Evolutionary conservation across 2,329 filamentous ascomycete species (phyloP).

Genomic region (Verticillium nubilum): DNA sequence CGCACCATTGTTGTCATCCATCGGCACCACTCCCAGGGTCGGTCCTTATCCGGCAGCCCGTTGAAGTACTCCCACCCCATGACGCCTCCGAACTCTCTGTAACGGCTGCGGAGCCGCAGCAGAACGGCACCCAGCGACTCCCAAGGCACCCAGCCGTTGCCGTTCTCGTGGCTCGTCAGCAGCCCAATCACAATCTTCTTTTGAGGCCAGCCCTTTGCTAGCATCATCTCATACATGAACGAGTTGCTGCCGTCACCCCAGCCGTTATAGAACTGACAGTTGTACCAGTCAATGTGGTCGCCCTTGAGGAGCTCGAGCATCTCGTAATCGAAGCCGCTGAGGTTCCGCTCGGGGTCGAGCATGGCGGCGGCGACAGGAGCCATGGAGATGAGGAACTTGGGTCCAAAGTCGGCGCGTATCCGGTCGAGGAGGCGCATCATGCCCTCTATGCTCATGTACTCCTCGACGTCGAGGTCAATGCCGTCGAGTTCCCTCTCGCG

Average conservation of each 20-base stretch:
- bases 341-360: slow-evolving; percentile 48
- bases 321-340: slow-evolving; percentile 79
- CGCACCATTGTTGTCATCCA: slow-evolving; percentile 50
- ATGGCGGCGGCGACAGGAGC: slow-evolving; percentile 76
- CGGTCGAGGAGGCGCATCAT: slow-evolving; percentile 63
- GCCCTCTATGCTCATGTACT: slow-evolving; percentile 62
- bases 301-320: slow-evolving; percentile 65
- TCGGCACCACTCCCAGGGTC: slow-evolving; percentile 75
- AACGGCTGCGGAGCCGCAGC: slow-evolving; percentile 35
- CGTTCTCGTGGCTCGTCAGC: slow-evolving; percentile 73
- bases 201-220: slow-evolving; percentile 63
- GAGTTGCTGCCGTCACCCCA: slow-evolving; percentile 59
- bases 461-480: slow-evolving; percentile 76
- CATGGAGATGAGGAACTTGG: slow-evolving; percentile 69
- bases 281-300: slow-evolving; percentile 74
- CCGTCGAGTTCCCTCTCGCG: slow-evolving; percentile 58
- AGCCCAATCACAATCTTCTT: slow-evolving; percentile 74
- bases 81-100: slow-evolving; percentile 73
- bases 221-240: slow-evolving; percentile 42
- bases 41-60: slow-evolving; percentile 58
- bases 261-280: slow-evolving; percentile 88
- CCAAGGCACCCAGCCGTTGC: slow-evolving; percentile 45
- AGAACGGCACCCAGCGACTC: slow-evolving; percentile 41
- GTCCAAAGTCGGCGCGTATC: slow-evolving; percentile 63
- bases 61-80: slow-evolving; percentile 98